These are phyloP conservation scores for Phalaenopsis equestris DNA, from an alignment of 106 monocot genomes.

Conservation along the genomic window DNA sequence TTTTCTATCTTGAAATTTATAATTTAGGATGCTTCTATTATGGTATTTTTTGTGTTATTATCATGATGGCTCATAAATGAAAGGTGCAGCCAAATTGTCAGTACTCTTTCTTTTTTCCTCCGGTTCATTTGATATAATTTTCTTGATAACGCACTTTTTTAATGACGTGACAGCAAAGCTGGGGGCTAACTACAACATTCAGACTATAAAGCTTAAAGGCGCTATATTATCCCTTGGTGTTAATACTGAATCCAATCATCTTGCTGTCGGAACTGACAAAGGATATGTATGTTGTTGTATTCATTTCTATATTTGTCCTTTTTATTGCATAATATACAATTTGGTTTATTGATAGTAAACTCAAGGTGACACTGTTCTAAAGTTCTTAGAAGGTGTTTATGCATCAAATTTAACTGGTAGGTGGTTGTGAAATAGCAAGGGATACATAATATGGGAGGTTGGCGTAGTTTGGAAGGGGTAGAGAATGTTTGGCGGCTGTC, in stretches of 20 bases:
- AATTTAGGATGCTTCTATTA: background rate
- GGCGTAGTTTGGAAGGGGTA: no score
- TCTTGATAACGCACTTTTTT: background rate
- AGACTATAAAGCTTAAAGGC: slow-evolving; percentile 57
- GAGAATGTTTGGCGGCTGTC: no score
- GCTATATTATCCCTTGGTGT: slow-evolving; percentile 38
- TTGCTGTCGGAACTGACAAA: slow-evolving; percentile 77
- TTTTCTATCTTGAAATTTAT: background rate
- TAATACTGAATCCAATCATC: slow-evolving; percentile 37
- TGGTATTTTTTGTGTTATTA: background rate
- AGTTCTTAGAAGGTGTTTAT: no score
- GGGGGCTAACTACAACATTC: slow-evolving; percentile 41
- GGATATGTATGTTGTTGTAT: slow-evolving; percentile 54
- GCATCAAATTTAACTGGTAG: no score
- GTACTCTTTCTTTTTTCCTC: background rate
- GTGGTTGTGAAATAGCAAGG: no score
- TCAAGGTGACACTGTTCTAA: background rate
- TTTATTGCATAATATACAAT: background rate
- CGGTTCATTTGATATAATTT: background rate
- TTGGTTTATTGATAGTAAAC: background rate
- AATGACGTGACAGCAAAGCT: slow-evolving; percentile 45
- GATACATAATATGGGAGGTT: no score
- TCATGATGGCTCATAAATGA: background rate
- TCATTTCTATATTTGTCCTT: background rate
- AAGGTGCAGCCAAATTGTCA: background rate